Percentiles rank a stretch among this genome's conserved stretches.
Conservation (phyloP, 2,329 filamentous ascomycete species). For the Aureobasidium mangrovei region DNA sequence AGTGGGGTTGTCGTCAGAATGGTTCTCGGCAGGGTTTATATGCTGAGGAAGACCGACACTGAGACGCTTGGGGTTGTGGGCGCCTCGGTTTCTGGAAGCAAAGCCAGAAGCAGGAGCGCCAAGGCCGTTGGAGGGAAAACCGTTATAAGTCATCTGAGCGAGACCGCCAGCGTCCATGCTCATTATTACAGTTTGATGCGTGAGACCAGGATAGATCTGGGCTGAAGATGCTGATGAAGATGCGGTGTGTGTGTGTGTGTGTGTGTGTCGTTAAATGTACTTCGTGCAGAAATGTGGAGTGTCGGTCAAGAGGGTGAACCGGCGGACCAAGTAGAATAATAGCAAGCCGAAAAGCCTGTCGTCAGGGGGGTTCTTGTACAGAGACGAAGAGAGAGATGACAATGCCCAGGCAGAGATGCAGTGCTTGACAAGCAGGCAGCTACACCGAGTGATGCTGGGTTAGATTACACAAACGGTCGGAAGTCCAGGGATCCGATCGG, state of each 20-base stretch:
- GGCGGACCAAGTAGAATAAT: background rate
- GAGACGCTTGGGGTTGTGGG: conserved; percentile 78
- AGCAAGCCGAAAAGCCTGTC: conserved; percentile 1
- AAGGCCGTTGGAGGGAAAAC: conserved; percentile 60
- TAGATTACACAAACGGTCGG: conserved; percentile 11
- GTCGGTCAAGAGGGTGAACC: background rate
- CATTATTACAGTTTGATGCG: conserved; percentile 25
- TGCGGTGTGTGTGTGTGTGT: conserved; percentile 2
- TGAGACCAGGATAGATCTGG: conserved; percentile 11
- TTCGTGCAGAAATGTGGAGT: background rate
- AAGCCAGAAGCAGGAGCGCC: conserved; percentile 71
- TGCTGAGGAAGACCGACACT: conserved; percentile 65
- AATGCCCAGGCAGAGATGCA: background rate
- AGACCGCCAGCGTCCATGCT: conserved; percentile 95
- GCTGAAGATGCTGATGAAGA: conserved; percentile 5
- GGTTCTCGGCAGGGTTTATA: conserved; percentile 56
- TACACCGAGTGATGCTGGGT: conserved; percentile 8
- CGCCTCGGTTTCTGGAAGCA: conserved; percentile 73
- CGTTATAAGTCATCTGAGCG: conserved; percentile 94
- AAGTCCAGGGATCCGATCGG: background rate
- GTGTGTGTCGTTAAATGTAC: conserved; percentile 9
- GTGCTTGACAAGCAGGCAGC: conserved; percentile 15
- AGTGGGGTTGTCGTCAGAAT: conserved; percentile 63
- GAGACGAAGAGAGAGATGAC: background rate
- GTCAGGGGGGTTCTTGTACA: conserved; percentile 8